Conservation (phyloP, 441 rosid genomes). For the Pelargonium myrrhifolium region DNA sequence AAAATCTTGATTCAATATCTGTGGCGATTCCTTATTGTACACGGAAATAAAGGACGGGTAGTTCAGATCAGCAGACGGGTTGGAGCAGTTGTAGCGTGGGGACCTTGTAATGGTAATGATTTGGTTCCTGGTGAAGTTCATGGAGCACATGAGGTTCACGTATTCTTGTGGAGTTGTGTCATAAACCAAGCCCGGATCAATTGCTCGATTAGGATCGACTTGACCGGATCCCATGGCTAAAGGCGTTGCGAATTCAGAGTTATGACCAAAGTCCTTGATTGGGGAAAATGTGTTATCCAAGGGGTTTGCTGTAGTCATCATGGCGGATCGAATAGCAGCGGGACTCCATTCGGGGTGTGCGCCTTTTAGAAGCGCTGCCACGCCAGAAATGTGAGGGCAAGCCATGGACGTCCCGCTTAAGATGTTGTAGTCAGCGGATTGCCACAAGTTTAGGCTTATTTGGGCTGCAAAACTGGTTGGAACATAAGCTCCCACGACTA, state of each 20-base stretch:
- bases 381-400: slow-evolving; percentile 32
- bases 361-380: slow-evolving; percentile 33
- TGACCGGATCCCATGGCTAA: slow-evolving; percentile 47
- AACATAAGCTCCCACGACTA: slow-evolving; percentile 25
- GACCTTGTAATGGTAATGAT: slow-evolving; percentile 33
- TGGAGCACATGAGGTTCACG: slow-evolving; percentile 35
- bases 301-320: slow-evolving; percentile 34
- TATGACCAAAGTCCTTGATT: slow-evolving; percentile 30
- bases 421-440: slow-evolving; percentile 23
- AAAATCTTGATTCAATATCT: slow-evolving; percentile 8
- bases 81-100: slow-evolving; percentile 22
- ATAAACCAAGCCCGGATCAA: slow-evolving; percentile 47
- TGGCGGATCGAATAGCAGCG: slow-evolving; percentile 34
- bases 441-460: slow-evolving; percentile 11
- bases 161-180: slow-evolving; percentile 41
- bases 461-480: background rate
- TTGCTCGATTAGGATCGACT: slow-evolving; percentile 37
- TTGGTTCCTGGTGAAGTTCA: slow-evolving; percentile 35
- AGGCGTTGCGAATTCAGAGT: slow-evolving; percentile 27
- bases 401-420: slow-evolving; percentile 40
- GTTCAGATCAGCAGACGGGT: slow-evolving; percentile 35
- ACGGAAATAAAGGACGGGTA: slow-evolving; percentile 44
- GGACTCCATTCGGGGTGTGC: slow-evolving; percentile 38
- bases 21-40: slow-evolving; percentile 16
- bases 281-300: slow-evolving; percentile 29